A percentile compares a stretch with the other conserved stretches of the same genome.
Conservation (phyloP, 2,329 filamentous ascomycete genomes). For the Lachnellula occidentalis region DNA sequence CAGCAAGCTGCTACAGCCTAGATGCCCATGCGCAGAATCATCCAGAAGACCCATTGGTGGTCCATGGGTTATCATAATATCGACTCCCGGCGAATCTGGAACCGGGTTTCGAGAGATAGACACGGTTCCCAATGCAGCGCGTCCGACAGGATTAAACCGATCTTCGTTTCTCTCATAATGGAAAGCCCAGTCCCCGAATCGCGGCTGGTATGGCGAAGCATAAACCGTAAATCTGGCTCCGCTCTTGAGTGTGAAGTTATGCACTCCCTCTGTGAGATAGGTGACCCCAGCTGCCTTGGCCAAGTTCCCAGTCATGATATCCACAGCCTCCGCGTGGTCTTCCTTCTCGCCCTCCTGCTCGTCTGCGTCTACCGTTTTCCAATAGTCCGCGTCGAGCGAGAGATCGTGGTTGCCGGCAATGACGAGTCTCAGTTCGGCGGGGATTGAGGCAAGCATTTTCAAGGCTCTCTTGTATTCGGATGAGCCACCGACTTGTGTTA, state of each 20-base stretch:
- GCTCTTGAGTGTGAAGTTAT: slow-evolving; percentile 27
- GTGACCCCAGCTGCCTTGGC: slow-evolving; percentile 25
- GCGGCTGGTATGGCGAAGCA: slow-evolving; percentile 31
- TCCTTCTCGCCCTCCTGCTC: slow-evolving; percentile 15
- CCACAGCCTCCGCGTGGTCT: slow-evolving; percentile 14
- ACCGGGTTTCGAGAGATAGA: slow-evolving; percentile 20
- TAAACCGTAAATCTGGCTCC: slow-evolving; percentile 30
- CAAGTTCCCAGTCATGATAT: slow-evolving; percentile 20
- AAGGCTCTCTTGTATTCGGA: slow-evolving; percentile 30
- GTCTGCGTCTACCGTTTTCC: slow-evolving; percentile 1
- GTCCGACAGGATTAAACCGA: slow-evolving; percentile 23
- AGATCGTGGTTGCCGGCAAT: slow-evolving; percentile 61
- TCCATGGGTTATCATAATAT: slow-evolving; percentile 57
- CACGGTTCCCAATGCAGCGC: slow-evolving; percentile 11
- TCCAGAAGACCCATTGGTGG: slow-evolving; percentile 50
- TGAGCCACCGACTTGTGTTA: slow-evolving; percentile 31
- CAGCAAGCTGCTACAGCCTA: slow-evolving; percentile 50
- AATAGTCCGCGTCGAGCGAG: slow-evolving; percentile 41
- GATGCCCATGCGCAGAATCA: slow-evolving; percentile 13
- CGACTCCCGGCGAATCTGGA: slow-evolving; percentile 29
- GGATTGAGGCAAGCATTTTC: slow-evolving; percentile 30
- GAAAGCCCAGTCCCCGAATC: slow-evolving; percentile 30
- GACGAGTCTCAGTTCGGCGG: slow-evolving; percentile 53
- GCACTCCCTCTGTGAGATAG: slow-evolving; percentile 31
- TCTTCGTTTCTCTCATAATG: slow-evolving; percentile 26